These are phyloP conservation scores for Lentinula sp. DNA, from an alignment of 768 basidiomycete species.

Conservation along the genomic window DNA sequence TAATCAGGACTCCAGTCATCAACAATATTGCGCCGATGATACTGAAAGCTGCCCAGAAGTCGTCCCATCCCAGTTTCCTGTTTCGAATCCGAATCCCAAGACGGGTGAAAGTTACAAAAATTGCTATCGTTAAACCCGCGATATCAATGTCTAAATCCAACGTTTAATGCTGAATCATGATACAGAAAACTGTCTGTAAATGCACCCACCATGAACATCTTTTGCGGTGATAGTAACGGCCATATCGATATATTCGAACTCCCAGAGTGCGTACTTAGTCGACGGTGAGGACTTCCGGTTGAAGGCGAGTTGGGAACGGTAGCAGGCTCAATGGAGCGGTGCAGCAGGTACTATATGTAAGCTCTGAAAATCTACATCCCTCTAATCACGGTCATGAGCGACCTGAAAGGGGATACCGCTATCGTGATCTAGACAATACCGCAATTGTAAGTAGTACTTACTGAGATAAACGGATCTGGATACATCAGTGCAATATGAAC, in stretches of 20 bases:
- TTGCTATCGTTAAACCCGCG: neutral
- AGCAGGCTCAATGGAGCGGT: neutral
- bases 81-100: neutral
- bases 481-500: neutral
- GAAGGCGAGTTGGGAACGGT: neutral
- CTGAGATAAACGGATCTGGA: neutral
- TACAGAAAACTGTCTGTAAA: neutral
- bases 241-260: neutral
- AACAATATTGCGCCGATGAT: neutral
- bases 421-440: neutral
- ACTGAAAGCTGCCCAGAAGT: neutral
- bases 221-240: neutral
- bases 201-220: neutral
- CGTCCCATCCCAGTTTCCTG: constrained; percentile 1
- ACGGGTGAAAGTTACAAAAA: neutral
- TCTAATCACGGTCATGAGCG: neutral
- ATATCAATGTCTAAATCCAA: neutral
- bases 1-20: neutral
- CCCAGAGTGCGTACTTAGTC: neutral
- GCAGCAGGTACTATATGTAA: neutral
- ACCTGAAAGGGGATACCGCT: neutral
- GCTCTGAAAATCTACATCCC: neutral
- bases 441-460: neutral
- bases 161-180: neutral
- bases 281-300: neutral